phyloP scores from a whole-genome alignment of 2,329 filamentous ascomycete genomes.

The Myriangium duriaei region DNA sequence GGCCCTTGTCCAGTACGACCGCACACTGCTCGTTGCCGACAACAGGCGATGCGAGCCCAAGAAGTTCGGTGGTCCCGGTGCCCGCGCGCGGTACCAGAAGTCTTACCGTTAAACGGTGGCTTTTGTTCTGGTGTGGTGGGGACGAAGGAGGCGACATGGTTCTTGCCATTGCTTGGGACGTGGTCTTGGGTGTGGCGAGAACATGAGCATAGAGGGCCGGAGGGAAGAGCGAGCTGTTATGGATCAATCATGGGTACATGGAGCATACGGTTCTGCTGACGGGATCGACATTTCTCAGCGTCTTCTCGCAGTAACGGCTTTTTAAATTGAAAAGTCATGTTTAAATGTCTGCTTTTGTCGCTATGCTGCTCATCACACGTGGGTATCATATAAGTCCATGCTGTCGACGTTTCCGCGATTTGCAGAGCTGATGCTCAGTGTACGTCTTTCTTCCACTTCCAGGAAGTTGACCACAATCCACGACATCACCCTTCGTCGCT shows the following conservation, averaged over 20 bases:
- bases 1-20: slow-evolving; percentile 88
- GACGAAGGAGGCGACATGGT: slow-evolving; percentile 5
- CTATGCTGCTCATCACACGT: slow-evolving; percentile 1
- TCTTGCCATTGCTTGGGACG: slow-evolving; percentile 1
- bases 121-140: slow-evolving; percentile 10
- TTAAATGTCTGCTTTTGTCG: background rate
- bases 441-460: slow-evolving; percentile 2
- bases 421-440: background rate
- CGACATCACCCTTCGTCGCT: slow-evolving; percentile 11
- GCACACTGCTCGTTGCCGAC: slow-evolving; percentile 95
- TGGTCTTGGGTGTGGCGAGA: background rate
- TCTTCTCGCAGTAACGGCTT: slow-evolving; percentile 5
- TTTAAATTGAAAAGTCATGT: slow-evolving; percentile 10
- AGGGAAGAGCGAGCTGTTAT: slow-evolving; percentile 1
- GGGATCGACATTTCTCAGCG: slow-evolving; percentile 8
- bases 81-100: slow-evolving; percentile 95
- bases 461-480: too few species aligned
- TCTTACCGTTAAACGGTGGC: slow-evolving; percentile 74
- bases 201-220: slow-evolving; percentile 1
- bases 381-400: slow-evolving; percentile 6
- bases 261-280: slow-evolving; percentile 10
- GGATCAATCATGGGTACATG: slow-evolving; percentile 8
- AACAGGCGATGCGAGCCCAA: slow-evolving; percentile 99
- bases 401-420: background rate
- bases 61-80: slow-evolving; percentile 92